A percentile compares a stretch with the other conserved stretches of the same genome.
phyloP scores from a whole-genome alignment of 305 asterid species.

The Rubia peregrina region DNA sequence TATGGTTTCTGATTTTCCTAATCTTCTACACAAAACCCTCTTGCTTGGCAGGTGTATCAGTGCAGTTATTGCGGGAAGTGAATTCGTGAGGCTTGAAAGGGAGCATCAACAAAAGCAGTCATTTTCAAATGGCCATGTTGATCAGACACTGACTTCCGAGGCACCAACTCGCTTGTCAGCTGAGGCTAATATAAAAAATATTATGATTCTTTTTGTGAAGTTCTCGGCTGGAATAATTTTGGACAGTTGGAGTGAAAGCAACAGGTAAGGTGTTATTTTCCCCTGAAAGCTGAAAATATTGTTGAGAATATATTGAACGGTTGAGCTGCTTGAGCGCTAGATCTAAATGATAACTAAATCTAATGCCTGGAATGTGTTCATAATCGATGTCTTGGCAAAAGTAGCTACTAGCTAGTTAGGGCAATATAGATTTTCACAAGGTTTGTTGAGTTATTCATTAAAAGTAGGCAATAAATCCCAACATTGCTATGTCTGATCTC shows the following conservation, averaged over 20 bases:
- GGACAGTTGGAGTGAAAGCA: slow-evolving; percentile 79
- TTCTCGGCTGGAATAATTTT: slow-evolving; percentile 82
- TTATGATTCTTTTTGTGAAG: slow-evolving; percentile 82
- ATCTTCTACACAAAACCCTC: slow-evolving; percentile 13
- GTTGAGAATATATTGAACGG: no score
- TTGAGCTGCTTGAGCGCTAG: background rate
- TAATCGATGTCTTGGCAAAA: background rate
- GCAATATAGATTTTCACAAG: background rate
- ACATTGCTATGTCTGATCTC: background rate
- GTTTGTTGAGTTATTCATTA: background rate
- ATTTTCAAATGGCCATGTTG: slow-evolving; percentile 67
- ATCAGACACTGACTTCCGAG: slow-evolving; percentile 55
- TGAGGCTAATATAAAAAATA: slow-evolving; percentile 73
- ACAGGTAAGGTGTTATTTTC: slow-evolving; percentile 37
- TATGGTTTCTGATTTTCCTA: slow-evolving; percentile 2
- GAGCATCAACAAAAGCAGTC: slow-evolving; percentile 68
- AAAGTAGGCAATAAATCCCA: background rate
- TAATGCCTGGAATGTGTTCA: background rate
- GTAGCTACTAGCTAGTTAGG: background rate
- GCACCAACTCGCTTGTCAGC: slow-evolving; percentile 49
- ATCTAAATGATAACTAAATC: background rate
- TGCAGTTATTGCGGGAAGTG: slow-evolving; percentile 90
- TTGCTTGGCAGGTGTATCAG: slow-evolving; percentile 70
- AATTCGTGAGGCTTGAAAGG: slow-evolving; percentile 77
- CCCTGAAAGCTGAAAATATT: background rate